A percentile compares a stretch with the other conserved stretches of the same genome.
phyloP scores from a whole-genome alignment of 768 basidiomycete species.

The Cystofilobasidium capitatum region DNA sequence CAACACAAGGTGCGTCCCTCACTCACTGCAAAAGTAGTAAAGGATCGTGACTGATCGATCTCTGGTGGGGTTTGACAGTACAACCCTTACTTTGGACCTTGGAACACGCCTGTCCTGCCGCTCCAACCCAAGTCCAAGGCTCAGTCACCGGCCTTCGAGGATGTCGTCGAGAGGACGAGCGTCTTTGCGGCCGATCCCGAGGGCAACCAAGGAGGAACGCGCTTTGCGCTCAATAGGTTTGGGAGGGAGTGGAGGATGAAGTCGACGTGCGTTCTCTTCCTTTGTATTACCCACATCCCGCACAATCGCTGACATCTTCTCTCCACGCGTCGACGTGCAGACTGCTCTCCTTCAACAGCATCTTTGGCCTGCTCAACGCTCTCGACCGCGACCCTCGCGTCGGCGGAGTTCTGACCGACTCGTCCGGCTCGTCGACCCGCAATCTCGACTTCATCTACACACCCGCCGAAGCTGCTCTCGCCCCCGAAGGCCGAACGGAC shows the following conservation, averaged over 20 bases:
- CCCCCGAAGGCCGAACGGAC: background rate
- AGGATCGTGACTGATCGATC: no score
- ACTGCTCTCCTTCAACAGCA: background rate
- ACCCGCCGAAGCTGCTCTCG: background rate
- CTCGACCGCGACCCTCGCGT: slow-evolving; percentile 16
- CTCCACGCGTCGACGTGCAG: background rate
- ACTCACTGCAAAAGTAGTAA: no score
- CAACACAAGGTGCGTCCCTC: slow-evolving; percentile 16
- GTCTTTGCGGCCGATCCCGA: background rate
- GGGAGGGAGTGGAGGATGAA: background rate
- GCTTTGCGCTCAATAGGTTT: background rate
- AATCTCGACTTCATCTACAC: slow-evolving; percentile 12
- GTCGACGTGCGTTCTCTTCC: slow-evolving; percentile 13
- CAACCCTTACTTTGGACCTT: slow-evolving; percentile 15
- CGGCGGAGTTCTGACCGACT: slow-evolving; percentile 9
- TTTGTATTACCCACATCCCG: background rate
- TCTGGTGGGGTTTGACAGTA: slow-evolving; percentile 7
- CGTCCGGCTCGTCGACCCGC: slow-evolving; percentile 12
- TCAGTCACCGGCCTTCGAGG: slow-evolving; percentile 1
- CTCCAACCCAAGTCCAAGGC: background rate
- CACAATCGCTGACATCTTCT: no score
- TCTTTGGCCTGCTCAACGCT: slow-evolving; percentile 12
- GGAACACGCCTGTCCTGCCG: slow-evolving; percentile 5
- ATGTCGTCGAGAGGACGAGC: no score
- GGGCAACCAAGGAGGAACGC: background rate